phyloP scores from a whole-genome alignment of 257 asterid genomes.

The Echium plantagineum region DNA sequence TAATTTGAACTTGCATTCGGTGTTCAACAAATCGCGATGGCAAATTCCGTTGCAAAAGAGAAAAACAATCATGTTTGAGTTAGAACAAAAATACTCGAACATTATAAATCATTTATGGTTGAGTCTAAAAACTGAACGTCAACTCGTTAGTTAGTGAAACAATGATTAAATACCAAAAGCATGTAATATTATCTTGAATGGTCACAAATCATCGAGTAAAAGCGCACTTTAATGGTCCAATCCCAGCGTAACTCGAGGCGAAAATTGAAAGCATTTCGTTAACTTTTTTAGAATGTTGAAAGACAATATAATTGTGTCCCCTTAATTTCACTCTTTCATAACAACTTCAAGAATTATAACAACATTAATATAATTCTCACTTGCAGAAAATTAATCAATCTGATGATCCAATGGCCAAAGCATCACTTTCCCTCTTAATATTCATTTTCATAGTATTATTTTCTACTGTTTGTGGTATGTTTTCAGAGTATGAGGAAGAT shows the following conservation, averaged over 20 bases:
- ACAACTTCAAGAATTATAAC: background rate
- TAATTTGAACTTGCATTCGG: too few species aligned
- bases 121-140: too few species aligned
- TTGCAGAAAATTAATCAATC: background rate
- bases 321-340: background rate
- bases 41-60: too few species aligned
- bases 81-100: too few species aligned
- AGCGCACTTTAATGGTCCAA: background rate
- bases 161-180: too few species aligned
- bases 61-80: too few species aligned
- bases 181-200: background rate
- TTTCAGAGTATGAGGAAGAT: conserved; percentile 32
- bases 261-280: too few species aligned
- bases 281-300: background rate
- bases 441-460: conserved; percentile 12
- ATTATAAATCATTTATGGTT: too few species aligned
- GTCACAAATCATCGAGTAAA: background rate
- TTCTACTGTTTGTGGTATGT: conserved; percentile 8
- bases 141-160: too few species aligned
- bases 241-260: background rate
- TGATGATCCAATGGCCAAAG: conserved; percentile 26
- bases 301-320: background rate
- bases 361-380: background rate
- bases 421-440: conserved; percentile 11
- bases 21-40: too few species aligned